phyloP scores from a whole-genome alignment of 257 asterid species.

The Solanum etuberosum region DNA sequence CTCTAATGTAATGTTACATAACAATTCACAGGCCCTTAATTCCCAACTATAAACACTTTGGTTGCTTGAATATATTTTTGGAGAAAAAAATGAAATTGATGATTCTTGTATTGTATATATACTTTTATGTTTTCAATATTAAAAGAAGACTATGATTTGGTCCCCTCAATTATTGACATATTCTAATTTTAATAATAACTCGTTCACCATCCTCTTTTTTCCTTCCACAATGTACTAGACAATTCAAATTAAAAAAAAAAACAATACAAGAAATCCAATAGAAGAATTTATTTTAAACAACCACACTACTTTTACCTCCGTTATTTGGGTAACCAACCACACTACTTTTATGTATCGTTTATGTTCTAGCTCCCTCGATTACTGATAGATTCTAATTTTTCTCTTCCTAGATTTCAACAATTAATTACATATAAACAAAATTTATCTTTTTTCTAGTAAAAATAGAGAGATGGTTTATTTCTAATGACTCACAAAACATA shows the following conservation, averaged over 20 bases:
- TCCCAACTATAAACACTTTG: not conserved
- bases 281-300: not conserved
- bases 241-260: not conserved
- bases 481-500: not conserved
- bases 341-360: not conserved
- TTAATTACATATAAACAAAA: too few species aligned
- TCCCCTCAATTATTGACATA: not conserved
- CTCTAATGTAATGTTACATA: not conserved
- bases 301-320: not conserved
- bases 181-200: not conserved
- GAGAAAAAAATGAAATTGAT: not conserved
- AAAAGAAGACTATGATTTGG: not conserved
- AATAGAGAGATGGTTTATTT: too few species aligned
- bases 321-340: not conserved
- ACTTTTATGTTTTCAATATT: not conserved
- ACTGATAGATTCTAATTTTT: not conserved
- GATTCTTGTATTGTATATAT: not conserved
- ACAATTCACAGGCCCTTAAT: not conserved
- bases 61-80: not conserved
- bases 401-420: not conserved
- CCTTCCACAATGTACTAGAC: not conserved
- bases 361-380: not conserved
- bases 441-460: too few species aligned
- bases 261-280: not conserved
- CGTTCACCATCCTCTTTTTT: not conserved